Percentiles rank a stretch among this genome's conserved stretches.
Conservation (phyloP, 257 asterid genomes). For the Linderniella brevidens region DNA sequence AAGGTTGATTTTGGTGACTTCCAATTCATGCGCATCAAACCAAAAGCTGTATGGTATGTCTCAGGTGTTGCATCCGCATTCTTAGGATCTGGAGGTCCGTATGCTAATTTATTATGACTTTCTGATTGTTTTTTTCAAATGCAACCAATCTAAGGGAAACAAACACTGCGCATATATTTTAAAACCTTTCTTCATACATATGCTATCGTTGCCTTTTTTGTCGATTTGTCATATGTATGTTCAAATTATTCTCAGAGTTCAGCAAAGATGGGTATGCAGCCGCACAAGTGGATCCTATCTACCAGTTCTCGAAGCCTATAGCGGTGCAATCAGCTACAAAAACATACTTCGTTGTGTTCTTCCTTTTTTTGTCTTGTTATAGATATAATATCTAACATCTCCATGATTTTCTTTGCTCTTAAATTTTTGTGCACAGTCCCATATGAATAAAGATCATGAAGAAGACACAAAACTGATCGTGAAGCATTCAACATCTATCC, state of each 20-base stretch:
- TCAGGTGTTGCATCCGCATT: conserved; percentile 91
- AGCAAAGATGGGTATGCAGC: conserved; percentile 50
- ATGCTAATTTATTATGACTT: conserved; percentile 7
- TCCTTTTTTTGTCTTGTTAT: conserved; percentile 5
- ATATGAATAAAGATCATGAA: conserved; percentile 89
- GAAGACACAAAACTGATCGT: conserved; percentile 87
- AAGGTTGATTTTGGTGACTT: conserved; percentile 99
- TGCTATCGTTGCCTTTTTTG: conserved; percentile 9
- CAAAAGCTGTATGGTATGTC: conserved; percentile 58
- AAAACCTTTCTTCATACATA: conserved; percentile 5
- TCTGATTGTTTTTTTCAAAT: conserved; percentile 1
- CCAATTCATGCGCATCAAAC: conserved; percentile 77
- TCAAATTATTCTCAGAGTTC: conserved; percentile 30
- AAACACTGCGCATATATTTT: conserved; percentile 4
- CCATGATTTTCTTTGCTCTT: conserved; percentile 9
- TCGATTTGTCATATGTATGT: conserved; percentile 8
- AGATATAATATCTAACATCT: background rate
- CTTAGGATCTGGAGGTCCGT: conserved; percentile 85
- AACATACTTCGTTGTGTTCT: background rate
- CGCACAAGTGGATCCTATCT: conserved; percentile 76
- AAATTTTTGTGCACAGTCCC: conserved; percentile 38
- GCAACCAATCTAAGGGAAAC: background rate
- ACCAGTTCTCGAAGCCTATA: conserved; percentile 78
- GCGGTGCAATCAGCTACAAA: conserved; percentile 28
- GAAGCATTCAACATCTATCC: conserved; percentile 61